phyloP scores from a whole-genome alignment of 352 stramenopile genomes.

The Globisporangium parvum region DNA sequence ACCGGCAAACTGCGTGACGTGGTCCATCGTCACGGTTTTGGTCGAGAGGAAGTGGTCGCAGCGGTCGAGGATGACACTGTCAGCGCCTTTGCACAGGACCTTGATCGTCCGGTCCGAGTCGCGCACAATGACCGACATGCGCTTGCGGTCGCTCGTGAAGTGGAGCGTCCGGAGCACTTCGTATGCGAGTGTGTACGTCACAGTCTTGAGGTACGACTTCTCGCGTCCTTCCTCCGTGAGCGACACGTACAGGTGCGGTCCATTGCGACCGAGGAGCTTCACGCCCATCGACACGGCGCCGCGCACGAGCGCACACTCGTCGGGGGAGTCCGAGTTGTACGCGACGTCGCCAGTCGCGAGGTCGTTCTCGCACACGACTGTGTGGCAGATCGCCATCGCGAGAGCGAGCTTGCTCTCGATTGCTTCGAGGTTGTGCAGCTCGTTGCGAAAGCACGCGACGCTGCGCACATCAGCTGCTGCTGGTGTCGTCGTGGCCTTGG shows the following conservation, averaged over 20 bases:
- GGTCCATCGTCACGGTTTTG: constrained; percentile 48
- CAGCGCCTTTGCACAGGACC: constrained; percentile 77
- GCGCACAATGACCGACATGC: constrained; percentile 80
- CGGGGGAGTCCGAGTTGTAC: constrained; percentile 90
- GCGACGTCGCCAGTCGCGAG: constrained; percentile 28
- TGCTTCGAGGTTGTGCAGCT: constrained; percentile 39
- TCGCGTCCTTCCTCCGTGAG: constrained; percentile 54
- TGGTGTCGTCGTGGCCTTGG: constrained; percentile 11
- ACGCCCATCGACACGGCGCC: constrained; percentile 76
- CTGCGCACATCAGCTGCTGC: neutral
- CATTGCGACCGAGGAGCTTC: constrained; percentile 59
- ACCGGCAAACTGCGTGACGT: constrained; percentile 77
- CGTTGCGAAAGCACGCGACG: constrained; percentile 37
- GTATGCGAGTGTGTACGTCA: constrained; percentile 61
- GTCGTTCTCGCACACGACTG: constrained; percentile 75
- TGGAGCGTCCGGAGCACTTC: constrained; percentile 64
- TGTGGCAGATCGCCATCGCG: constrained; percentile 80
- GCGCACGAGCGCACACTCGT: constrained; percentile 89
- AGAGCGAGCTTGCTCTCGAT: constrained; percentile 57
- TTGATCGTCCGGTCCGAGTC: constrained; percentile 45
- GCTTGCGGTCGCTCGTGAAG: constrained; percentile 76
- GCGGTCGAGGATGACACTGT: constrained; percentile 70
- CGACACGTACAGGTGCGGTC: constrained; percentile 45
- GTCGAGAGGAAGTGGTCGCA: constrained; percentile 56
- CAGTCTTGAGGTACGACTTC: constrained; percentile 53